A percentile compares a stretch with the other conserved stretches of the same genome.
These are phyloP conservation scores for Cryphonectria naterciae DNA, from an alignment of 2,329 filamentous ascomycete species.

Conservation along the genomic window DNA sequence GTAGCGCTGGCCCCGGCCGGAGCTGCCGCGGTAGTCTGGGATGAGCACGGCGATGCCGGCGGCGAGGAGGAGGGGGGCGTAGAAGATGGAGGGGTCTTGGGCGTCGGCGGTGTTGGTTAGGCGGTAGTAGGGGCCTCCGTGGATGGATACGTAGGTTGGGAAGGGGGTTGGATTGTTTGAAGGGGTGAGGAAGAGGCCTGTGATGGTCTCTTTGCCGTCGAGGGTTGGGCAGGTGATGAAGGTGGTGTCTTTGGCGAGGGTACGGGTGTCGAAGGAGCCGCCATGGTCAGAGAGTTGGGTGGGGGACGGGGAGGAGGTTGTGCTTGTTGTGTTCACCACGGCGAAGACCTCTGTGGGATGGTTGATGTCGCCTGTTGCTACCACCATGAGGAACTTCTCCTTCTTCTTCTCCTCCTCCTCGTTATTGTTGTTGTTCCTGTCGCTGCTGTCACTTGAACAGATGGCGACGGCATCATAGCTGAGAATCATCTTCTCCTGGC, in stretches of 20 bases:
- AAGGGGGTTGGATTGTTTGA: slow-evolving; percentile 28
- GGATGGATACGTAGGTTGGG: slow-evolving; percentile 41
- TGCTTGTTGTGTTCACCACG: slow-evolving; percentile 27
- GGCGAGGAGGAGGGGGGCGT: slow-evolving; percentile 39
- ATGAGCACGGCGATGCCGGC: slow-evolving; percentile 44
- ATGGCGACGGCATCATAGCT: slow-evolving; percentile 11
- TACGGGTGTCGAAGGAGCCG: neutral
- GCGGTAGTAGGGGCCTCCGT: slow-evolving; percentile 42
- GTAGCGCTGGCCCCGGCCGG: slow-evolving; percentile 39
- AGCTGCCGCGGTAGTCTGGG: slow-evolving; percentile 45
- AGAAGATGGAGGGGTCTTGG: slow-evolving; percentile 32
- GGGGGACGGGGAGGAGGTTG: slow-evolving; percentile 10
- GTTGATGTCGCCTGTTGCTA: slow-evolving; percentile 34
- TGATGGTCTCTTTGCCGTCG: slow-evolving; percentile 37
- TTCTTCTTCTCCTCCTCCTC: neutral
- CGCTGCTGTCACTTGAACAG: slow-evolving; percentile 28
- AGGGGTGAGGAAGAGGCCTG: slow-evolving; percentile 35
- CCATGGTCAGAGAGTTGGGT: slow-evolving; percentile 34
- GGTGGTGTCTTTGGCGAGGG: slow-evolving; percentile 8
- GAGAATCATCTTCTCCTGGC: slow-evolving; percentile 1
- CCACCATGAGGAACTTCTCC: slow-evolving; percentile 33
- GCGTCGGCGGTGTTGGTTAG: slow-evolving; percentile 38
- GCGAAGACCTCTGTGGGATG: slow-evolving; percentile 39
- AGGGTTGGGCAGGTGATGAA: slow-evolving; percentile 34
- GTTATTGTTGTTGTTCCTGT: no score